Conservation (phyloP, 2,329 filamentous ascomycete species). For the Zasmidium angulare region DNA sequence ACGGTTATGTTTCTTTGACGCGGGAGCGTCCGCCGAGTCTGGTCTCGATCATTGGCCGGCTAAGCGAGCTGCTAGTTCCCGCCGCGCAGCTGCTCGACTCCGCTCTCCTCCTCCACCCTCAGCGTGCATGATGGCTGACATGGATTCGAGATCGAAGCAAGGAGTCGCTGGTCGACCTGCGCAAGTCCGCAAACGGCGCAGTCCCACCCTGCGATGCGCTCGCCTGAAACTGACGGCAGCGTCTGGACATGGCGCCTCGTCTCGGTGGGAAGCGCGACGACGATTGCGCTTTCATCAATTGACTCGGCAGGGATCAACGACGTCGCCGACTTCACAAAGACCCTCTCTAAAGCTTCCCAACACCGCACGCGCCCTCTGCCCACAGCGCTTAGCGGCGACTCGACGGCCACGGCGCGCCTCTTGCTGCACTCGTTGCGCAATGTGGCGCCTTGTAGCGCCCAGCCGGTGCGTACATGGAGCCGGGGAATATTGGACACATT, state of each 20-base stretch:
- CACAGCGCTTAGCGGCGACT: constrained; percentile 10
- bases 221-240: constrained; percentile 19
- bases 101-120: constrained; percentile 11
- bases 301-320: constrained; percentile 7
- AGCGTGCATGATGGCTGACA: constrained; percentile 29
- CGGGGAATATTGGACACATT: constrained; percentile 11
- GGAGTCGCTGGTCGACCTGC: constrained; percentile 22
- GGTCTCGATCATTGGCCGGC: constrained; percentile 9
- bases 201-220: constrained; percentile 9
- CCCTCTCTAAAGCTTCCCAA: background rate
- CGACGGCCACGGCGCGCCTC: constrained; percentile 16
- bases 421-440: constrained; percentile 31
- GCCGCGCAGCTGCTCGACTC: no score
- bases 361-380: background rate
- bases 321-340: background rate
- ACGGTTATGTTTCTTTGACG: constrained; percentile 10
- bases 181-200: constrained; percentile 16
- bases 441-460: constrained; percentile 24
- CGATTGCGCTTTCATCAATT: constrained; percentile 7
- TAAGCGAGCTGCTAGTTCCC: background rate
- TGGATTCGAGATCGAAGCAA: constrained; percentile 30
- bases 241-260: constrained; percentile 7
- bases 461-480: constrained; percentile 14
- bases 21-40: constrained; percentile 1
- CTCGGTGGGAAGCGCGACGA: constrained; percentile 19